Conservation (phyloP, 1,284 basidiomycete genomes). For the Mycena sp. region DNA sequence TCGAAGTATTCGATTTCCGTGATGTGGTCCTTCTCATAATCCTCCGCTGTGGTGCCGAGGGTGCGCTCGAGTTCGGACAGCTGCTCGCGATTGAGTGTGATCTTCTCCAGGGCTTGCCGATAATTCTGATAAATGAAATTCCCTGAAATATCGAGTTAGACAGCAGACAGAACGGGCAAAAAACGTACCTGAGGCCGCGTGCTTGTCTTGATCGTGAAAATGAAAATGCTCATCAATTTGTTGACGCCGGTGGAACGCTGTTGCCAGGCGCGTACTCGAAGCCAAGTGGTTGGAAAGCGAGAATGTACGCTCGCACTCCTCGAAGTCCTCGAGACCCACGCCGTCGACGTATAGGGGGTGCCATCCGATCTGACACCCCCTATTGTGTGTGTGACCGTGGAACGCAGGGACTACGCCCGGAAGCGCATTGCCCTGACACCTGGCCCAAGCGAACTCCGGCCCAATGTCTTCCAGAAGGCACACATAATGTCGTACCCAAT, state of each 20-base stretch:
- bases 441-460: no score
- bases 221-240: no score
- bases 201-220: no score
- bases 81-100: slow-evolving; percentile 10
- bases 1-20: slow-evolving; percentile 33
- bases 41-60: slow-evolving; percentile 10
- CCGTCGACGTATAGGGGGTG: no score
- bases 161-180: neutral
- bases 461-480: no score
- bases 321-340: no score
- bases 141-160: slow-evolving; percentile 22
- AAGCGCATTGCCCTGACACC: no score
- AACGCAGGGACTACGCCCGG: slow-evolving; percentile 16
- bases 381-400: slow-evolving; percentile 25
- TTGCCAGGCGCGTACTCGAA: no score
- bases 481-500: no score
- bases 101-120: slow-evolving; percentile 32
- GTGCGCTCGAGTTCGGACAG: neutral
- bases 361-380: slow-evolving; percentile 34
- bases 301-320: no score
- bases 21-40: slow-evolving; percentile 32
- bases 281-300: no score
- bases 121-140: slow-evolving; percentile 39
- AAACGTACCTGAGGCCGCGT: slow-evolving; percentile 24
- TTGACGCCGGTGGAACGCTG: no score